Base-by-base conservation (phyloP, 2,329 filamentous ascomycete species). In the Talaromyces amestolkiae region DNA sequence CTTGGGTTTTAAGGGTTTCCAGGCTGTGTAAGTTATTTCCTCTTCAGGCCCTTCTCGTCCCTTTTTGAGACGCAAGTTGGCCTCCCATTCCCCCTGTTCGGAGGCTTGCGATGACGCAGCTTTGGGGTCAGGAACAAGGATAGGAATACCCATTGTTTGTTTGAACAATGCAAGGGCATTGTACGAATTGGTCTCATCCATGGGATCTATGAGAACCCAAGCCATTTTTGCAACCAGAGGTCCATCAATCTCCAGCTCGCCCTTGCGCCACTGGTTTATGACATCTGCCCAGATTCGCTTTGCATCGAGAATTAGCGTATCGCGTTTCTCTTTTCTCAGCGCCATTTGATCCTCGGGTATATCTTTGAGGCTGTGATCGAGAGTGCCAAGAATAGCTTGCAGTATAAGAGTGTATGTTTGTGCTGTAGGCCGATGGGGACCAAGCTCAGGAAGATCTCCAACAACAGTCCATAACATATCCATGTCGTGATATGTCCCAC, bases 331-430 rank as follows among this genome's bases (percentile, higher is more conserved):
- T 22, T 71, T 60, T 19, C 77, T 73, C 27, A 66, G 56, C 3
- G 76, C 70, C 19, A 71, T 65, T 22, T 75, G 63, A 11, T 78
- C 73, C 1, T 69, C 53, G 75, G 75, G 65, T 59, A 76, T 69
- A 22, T 76, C 69, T 8, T 69, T 63, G 67, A 72, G 68, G 9
- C 76, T 73, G 5, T 69, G 64, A 22, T 78, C 73, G 11, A 79
- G 76, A 43, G 82, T 75, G 51, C 81, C 77, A 58, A 87, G 85
- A 59, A 98, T 84, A 3, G 90, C 91, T 72, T 93, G 91, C 61
- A 99, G 76, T 67, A 99, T 90, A 54, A 87, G 93, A 0, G 91
- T 91, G 74, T 92, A 99, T 0, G 94, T 97, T 63, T 85, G 72
- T 69, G 82, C 77, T 77, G 96, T 86, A 3, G 93, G 89, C 19